Evolutionary conservation across 331 rosid species (phyloP).

Genomic region (Stylosanthes scabra): DNA sequence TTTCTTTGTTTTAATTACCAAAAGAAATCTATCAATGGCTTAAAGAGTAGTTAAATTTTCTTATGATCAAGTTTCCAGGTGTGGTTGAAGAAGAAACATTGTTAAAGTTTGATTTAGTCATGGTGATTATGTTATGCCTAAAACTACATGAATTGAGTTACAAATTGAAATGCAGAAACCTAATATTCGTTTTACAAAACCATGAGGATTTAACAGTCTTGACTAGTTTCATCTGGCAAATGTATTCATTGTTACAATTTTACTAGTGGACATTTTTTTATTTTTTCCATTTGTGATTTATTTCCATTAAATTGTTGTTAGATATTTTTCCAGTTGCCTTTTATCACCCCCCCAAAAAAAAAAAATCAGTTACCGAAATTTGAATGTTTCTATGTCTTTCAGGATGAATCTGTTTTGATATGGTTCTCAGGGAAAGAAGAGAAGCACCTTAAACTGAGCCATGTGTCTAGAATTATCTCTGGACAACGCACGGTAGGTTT

Average conservation of each 20-base stretch:
- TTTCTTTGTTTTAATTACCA: no score
- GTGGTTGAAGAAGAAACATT: neutral
- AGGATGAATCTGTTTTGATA: slow-evolving; percentile 97
- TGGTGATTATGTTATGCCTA: neutral
- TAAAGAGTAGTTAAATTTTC: slow-evolving; percentile 10
- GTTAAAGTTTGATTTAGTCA: slow-evolving; percentile 14
- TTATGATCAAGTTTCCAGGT: slow-evolving; percentile 29
- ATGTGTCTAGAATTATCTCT: slow-evolving; percentile 94
- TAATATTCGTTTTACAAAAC: slow-evolving; percentile 20
- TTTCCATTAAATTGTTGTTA: slow-evolving; percentile 20
- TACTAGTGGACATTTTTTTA: slow-evolving; percentile 21
- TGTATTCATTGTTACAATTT: slow-evolving; percentile 15
- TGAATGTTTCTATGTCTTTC: slow-evolving; percentile 51
- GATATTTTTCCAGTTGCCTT: slow-evolving; percentile 22
- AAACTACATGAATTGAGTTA: neutral
- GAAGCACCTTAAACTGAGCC: slow-evolving; percentile 90
- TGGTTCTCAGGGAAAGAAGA: slow-evolving; percentile 99
- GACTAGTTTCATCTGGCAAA: slow-evolving; percentile 15
- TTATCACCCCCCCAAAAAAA: no score
- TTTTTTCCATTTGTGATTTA: slow-evolving; percentile 16
- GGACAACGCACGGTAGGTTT: slow-evolving; percentile 98
- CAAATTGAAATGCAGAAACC: slow-evolving; percentile 23
- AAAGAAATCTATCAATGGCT: slow-evolving; percentile 11
- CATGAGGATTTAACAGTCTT: neutral
- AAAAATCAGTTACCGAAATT: slow-evolving; percentile 20